Conservation (phyloP, 495 filamentous ascomycete genomes). For the Corynascus novoguineensis region DNA sequence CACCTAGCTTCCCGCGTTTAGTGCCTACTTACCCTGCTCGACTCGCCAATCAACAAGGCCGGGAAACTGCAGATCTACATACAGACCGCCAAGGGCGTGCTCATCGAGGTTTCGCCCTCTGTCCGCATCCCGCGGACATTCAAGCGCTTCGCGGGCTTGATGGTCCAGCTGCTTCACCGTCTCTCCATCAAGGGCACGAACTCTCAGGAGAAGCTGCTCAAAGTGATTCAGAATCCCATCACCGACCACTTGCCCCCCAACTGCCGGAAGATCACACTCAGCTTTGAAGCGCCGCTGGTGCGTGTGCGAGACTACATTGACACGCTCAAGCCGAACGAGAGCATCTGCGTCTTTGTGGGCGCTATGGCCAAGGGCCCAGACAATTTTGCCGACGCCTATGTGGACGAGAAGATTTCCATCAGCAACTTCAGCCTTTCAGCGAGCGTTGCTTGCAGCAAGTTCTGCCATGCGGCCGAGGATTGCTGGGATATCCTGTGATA, state of each 20-base stretch:
- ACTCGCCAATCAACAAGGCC: conserved; percentile 97
- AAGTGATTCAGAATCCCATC: conserved; percentile 96
- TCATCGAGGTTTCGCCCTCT: conserved; percentile 95
- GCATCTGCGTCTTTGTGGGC: conserved; percentile 94
- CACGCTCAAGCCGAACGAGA: conserved; percentile 71
- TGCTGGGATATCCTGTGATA: conserved; percentile 84
- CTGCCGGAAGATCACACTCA: conserved; percentile 94
- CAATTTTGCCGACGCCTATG: conserved; percentile 88
- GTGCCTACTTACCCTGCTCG: conserved; percentile 95
- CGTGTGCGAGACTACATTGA: conserved; percentile 84
- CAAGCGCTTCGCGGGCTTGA: conserved; percentile 96
- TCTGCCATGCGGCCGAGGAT: conserved; percentile 97
- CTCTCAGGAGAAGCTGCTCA: conserved; percentile 93
- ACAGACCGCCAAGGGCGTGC: conserved; percentile 89
- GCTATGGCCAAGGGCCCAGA: conserved; percentile 97
- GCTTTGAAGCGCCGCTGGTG: conserved; percentile 82
- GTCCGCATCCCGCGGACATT: conserved; percentile 97
- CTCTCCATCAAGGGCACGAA: conserved; percentile 92
- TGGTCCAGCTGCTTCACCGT: conserved; percentile 97
- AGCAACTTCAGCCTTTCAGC: conserved; percentile 96
- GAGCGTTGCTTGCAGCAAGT: conserved; percentile 97
- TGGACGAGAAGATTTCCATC: conserved; percentile 96
- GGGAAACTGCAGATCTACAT: conserved; percentile 97
- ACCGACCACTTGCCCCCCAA: conserved; percentile 94
- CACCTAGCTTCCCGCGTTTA: conserved; percentile 34